A percentile compares a stretch with the other conserved stretches of the same genome.
These are phyloP conservation scores for Blastomyces percursus DNA, from an alignment of 2,329 filamentous ascomycete species.

Conservation along the genomic window DNA sequence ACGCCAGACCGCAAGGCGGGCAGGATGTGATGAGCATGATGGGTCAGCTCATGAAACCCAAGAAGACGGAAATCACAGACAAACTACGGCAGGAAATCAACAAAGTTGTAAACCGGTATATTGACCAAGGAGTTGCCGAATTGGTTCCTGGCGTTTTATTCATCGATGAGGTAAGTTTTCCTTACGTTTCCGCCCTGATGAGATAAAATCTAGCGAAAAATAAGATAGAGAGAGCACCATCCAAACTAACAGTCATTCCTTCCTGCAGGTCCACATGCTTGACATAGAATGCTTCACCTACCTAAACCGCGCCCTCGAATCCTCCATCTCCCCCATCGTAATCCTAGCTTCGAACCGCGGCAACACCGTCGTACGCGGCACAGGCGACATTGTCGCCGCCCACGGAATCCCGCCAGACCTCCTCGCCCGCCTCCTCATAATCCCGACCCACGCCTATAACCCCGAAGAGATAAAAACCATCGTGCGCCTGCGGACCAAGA, in stretches of 20 bases:
- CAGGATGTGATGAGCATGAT: conserved; percentile 99
- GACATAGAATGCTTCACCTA: conserved; percentile 99
- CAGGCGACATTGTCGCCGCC: conserved; percentile 64
- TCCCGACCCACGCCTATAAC: conserved; percentile 84
- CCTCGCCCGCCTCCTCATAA: conserved; percentile 83
- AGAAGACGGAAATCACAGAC: conserved; percentile 98
- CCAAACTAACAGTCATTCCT: conserved; percentile 8
- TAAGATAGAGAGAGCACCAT: conserved; percentile 9
- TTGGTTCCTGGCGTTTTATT: conserved; percentile 96
- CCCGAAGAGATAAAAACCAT: conserved; percentile 87
- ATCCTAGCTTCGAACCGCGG: conserved; percentile 96
- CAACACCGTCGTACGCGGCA: conserved; percentile 83
- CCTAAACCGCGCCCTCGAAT: conserved; percentile 95
- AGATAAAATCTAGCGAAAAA: not conserved
- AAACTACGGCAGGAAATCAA: conserved; percentile 94
- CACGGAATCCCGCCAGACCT: conserved; percentile 94
- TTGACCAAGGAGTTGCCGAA: conserved; percentile 95
- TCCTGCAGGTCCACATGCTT: conserved; percentile 83
- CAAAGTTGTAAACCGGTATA: conserved; percentile 98
- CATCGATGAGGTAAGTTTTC: conserved; percentile 73
- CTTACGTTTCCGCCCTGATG: not conserved
- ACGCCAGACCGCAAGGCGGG: conserved; percentile 86
- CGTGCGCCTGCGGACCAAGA: conserved; percentile 70
- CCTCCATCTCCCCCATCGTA: conserved; percentile 87
- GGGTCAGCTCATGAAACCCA: conserved; percentile 98